A percentile compares a stretch with the other conserved stretches of the same genome.
phyloP scores from a whole-genome alignment of 2,329 filamentous ascomycete genomes.

The Diatrype stigma region DNA sequence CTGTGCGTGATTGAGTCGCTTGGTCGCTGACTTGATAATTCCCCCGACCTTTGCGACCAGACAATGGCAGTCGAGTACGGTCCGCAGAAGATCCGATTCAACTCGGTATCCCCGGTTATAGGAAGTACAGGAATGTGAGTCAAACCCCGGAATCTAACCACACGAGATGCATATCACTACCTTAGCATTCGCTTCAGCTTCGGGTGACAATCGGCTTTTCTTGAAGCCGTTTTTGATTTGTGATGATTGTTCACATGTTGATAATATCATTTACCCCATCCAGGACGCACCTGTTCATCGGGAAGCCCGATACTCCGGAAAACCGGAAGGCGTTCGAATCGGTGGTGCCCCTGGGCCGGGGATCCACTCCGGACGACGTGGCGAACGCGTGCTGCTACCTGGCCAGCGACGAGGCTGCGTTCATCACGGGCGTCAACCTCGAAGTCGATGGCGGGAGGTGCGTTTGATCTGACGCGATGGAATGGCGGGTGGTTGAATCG shows the following conservation, averaged over 20 bases:
- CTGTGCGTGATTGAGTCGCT: neutral
- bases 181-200: too few species aligned
- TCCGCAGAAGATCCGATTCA: constrained; percentile 67
- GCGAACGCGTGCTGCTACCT: constrained; percentile 68
- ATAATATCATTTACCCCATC: neutral
- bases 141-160: too few species aligned
- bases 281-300: constrained; percentile 48
- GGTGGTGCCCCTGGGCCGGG: constrained; percentile 50
- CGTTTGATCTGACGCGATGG: constrained; percentile 14
- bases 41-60: too few species aligned
- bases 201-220: too few species aligned
- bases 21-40: too few species aligned
- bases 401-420: constrained; percentile 66
- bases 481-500: too few species aligned
- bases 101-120: constrained; percentile 65
- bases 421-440: constrained; percentile 69
- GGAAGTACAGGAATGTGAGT: constrained; percentile 58
- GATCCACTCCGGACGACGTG: constrained; percentile 59
- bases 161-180: neutral
- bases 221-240: too few species aligned
- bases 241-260: neutral
- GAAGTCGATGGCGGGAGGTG: constrained; percentile 43
- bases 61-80: constrained; percentile 68
- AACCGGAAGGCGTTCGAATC: constrained; percentile 53
- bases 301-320: constrained; percentile 59